Evolutionary conservation across 2,329 filamentous ascomycete genomes (phyloP).

Genomic region (Emmonsiellopsis sp.): DNA sequence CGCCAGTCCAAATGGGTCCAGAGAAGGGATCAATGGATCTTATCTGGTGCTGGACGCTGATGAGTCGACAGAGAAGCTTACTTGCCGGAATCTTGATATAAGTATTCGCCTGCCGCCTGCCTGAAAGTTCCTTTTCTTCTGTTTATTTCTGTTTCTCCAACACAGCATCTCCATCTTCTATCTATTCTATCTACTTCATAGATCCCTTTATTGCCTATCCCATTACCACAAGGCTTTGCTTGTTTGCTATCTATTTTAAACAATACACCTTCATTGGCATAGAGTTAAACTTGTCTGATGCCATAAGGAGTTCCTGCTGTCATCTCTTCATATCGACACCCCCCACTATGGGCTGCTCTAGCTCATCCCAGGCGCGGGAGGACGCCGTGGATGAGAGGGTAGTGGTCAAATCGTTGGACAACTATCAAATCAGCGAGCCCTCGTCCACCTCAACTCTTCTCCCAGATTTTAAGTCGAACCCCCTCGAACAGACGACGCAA

Average conservation of each 20-base stretch:
- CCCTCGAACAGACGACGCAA: neutral
- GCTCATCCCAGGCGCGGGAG: neutral
- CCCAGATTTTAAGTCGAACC: neutral
- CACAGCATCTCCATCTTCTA: too few relatives aligned
- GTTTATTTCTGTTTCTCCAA: too few relatives aligned
- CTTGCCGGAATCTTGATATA: neutral
- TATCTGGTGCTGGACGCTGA: neutral
- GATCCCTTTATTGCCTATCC: too few relatives aligned
- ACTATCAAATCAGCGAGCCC: neutral
- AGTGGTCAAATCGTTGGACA: neutral
- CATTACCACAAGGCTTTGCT: too few relatives aligned
- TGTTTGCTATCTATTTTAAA: too few relatives aligned
- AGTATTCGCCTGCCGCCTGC: neutral
- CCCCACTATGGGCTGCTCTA: slow-evolving; percentile 2
- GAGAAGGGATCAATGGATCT: neutral
- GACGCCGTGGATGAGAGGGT: neutral
- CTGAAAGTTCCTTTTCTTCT: neutral
- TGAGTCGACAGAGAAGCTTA: neutral
- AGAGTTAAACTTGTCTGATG: too few relatives aligned
- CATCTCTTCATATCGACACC: neutral
- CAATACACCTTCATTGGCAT: too few relatives aligned
- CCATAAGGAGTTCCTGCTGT: too few relatives aligned
- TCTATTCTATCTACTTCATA: too few relatives aligned
- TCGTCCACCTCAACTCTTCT: neutral
- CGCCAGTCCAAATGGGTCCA: neutral